Evolutionary conservation across 2,329 filamentous ascomycete species (phyloP), one percentile per base, ranked within the genome.

Genomic region (Alternaria infectoria): DNA sequence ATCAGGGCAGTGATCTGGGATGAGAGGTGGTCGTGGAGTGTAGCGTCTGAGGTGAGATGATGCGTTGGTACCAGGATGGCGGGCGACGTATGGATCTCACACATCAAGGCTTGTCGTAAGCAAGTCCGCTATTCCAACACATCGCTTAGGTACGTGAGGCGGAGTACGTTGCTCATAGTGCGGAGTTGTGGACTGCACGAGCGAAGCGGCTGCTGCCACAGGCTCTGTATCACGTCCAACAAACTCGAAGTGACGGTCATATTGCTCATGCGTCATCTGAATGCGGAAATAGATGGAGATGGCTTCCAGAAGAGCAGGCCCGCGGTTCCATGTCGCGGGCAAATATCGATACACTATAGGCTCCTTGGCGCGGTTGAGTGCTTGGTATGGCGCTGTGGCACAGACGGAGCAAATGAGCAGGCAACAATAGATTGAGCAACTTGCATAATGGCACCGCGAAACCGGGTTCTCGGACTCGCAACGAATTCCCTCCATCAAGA

Each of bases 341-440:
- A 23, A 32, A 49, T 45, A 57, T 49, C 28, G 44, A 57, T 40
- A 49, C 15, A 57, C 54, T 49, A 40, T 56, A 56, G n/a, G 25
- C 36, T 23, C 21, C 46, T 51, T 51, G 46, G 28, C 30, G 32
- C 21, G 32, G 32, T 51, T 51, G 46, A 43, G 15, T 30, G 30
- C 46, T 50, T 44, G 46, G 55, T 44, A 58, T 51, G 23, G 12
- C 46, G 25, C 17, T 51, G 21, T 47, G 26, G 21, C 30, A 26
- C 32, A 50, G 26, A 17, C 15, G 28, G 7, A 49, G 28, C 54
- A 32, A 57, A 57, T 47, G 28, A 40, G 44, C 21, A 25, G 30
- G 13, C 28, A 52, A 44, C 45, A 30, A 26, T 28, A 44, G 19
- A 51, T 51, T 28, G 25, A 55, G 12, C 13, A 23, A 15, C 25